Conservation (phyloP, 208 protist species). For the Acanthamoeba royreba region DNA sequence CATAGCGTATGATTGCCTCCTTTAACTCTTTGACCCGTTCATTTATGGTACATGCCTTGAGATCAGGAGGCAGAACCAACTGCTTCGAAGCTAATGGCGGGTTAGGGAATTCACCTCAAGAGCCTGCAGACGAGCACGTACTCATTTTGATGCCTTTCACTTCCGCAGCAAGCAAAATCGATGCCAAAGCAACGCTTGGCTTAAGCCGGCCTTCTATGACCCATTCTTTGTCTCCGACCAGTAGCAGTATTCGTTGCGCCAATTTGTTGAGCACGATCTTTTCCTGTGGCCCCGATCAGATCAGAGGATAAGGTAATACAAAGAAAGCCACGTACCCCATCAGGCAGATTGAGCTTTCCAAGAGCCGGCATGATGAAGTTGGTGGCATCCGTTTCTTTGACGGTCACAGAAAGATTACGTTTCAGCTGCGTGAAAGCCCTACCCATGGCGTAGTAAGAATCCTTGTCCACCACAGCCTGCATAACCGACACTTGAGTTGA, state of each 20-base stretch:
- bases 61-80: neutral
- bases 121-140: neutral
- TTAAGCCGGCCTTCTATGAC: neutral
- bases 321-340: neutral
- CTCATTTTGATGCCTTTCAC: neutral
- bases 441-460: neutral
- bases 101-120: neutral
- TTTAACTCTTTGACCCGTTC: neutral
- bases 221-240: neutral
- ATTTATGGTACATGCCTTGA: neutral
- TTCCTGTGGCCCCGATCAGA: neutral
- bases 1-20: neutral
- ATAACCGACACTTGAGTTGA: too few relatives aligned
- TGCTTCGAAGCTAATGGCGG: neutral
- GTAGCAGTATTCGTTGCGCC: neutral
- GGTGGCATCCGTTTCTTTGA: neutral
- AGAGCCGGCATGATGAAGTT: neutral
- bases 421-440: neutral
- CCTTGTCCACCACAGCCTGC: neutral
- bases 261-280: neutral
- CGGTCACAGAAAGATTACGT: neutral
- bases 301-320: neutral
- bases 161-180: neutral
- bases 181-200: neutral
- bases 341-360: neutral